Base-by-base conservation (phyloP, 768 basidiomycete genomes). In the Termitomyces eurrhizus region DNA sequence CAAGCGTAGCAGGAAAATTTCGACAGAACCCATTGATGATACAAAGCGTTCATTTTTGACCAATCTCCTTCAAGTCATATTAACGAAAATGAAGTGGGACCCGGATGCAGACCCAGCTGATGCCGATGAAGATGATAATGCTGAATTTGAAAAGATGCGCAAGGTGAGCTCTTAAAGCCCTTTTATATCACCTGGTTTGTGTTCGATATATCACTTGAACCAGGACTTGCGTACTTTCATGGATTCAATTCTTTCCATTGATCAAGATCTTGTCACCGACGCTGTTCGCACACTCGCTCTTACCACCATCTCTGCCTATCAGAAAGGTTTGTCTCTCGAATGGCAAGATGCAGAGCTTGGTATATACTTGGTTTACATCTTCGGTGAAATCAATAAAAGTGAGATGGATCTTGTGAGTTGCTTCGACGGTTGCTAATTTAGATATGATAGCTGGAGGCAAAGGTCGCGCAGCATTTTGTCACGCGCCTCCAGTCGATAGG, bases 281-380 rank as follows among this genome's bases (percentile, higher is more conserved):
- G 86, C 89, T 0, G 85, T 98, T 8, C 83, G 85, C 36, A 80
- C 82, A 7, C 81, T 93, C 33, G 87, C 93, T 11, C 72, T 90
- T 62, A 83, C 82, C 61, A 95, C 92, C 0, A 80, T 97, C 36
- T 83, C 88, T 6, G 80, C 85, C 1, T 90, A 88, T 66, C 79
- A 81, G 54, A 87, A 76, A 61, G 85, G 90, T 0, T 72, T 82
- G 0, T 70, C 79, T 18, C 73, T 97, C 39, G 83, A 90, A 61
- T 98, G 97, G 97, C 87, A 93, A 66, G 89, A 95, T 64, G 93
- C 91, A 3, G 97, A 99, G 72, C 81, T 98, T 21, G 94, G 92
- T 0, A 78, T 96, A n/a, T 94, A 94, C 72, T 80, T 98, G 29
- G 87, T 98, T 11, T 98, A 87, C 69, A 90, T 96, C 37, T 98